These are phyloP conservation scores for Didymella arachidicola DNA, from an alignment of 2,329 filamentous ascomycete genomes.

Conservation along the genomic window DNA sequence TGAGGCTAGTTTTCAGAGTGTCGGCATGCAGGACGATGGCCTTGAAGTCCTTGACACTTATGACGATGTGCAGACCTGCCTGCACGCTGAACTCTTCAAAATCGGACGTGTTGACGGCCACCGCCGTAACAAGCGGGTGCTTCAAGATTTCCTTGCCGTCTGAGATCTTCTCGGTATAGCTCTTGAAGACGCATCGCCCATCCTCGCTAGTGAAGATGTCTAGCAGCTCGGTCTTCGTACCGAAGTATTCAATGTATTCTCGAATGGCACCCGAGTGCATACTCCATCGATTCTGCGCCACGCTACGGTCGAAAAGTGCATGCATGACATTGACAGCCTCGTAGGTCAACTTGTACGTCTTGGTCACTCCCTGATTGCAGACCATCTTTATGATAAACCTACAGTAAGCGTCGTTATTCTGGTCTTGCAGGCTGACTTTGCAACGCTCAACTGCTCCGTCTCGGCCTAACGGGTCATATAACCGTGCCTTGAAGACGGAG, in stretches of 20 bases:
- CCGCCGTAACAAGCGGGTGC: constrained; percentile 81
- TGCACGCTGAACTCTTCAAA: constrained; percentile 79
- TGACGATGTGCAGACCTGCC: constrained; percentile 78
- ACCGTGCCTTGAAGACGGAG: constrained; percentile 75
- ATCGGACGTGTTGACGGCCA: constrained; percentile 77
- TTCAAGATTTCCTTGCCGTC: constrained; percentile 77
- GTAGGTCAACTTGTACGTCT: constrained; percentile 78
- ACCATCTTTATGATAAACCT: constrained; percentile 77
- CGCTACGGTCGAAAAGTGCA: constrained; percentile 74
- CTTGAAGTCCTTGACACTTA: constrained; percentile 84
- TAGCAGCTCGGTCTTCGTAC: constrained; percentile 79
- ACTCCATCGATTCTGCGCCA: constrained; percentile 73
- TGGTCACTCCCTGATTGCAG: constrained; percentile 78
- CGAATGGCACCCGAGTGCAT: constrained; percentile 75
- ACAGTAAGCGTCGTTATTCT: constrained; percentile 71
- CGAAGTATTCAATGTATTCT: constrained; percentile 82
- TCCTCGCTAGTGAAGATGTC: constrained; percentile 75
- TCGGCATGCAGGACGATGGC: constrained; percentile 80
- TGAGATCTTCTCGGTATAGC: constrained; percentile 80
- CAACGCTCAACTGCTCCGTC: constrained; percentile 77
- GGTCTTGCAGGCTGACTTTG: constrained; percentile 76
- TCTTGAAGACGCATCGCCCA: constrained; percentile 75
- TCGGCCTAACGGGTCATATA: constrained; percentile 68
- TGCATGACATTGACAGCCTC: constrained; percentile 77
- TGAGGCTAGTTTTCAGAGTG: constrained; percentile 70